phyloP scores from a whole-genome alignment of 495 filamentous ascomycete genomes.

The Articulospora tetracladia region DNA sequence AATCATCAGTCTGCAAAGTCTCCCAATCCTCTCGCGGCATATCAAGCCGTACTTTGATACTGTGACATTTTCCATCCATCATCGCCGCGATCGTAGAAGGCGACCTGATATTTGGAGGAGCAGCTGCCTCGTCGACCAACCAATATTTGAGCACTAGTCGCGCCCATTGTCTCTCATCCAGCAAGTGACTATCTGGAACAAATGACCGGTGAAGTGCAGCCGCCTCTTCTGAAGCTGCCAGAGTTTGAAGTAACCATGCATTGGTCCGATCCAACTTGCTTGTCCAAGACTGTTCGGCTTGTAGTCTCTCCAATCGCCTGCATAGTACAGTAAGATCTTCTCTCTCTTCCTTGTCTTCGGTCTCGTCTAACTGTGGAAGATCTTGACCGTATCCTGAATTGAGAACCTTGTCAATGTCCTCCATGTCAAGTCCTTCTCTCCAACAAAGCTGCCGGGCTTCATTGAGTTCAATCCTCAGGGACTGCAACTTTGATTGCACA shows the following conservation, averaged over 20 bases:
- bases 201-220: neutral
- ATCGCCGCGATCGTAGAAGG: neutral
- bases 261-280: neutral
- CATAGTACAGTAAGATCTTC: neutral
- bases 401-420: neutral
- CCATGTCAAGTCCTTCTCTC: neutral
- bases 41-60: neutral
- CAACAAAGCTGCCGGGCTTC: neutral
- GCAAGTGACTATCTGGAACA: neutral
- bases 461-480: neutral
- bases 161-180: conserved; percentile 1
- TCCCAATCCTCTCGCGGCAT: neutral
- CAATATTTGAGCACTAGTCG: neutral
- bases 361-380: neutral
- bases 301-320: neutral
- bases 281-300: neutral
- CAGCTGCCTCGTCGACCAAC: conserved; percentile 1
- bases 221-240: neutral
- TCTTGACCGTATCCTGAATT: neutral
- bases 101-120: neutral
- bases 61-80: neutral
- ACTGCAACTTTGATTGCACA: neutral
- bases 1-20: neutral
- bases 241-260: conserved; percentile 3
- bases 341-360: neutral